Conservation (phyloP, 2,329 filamentous ascomycete genomes). For the Fusarium musae region DNA sequence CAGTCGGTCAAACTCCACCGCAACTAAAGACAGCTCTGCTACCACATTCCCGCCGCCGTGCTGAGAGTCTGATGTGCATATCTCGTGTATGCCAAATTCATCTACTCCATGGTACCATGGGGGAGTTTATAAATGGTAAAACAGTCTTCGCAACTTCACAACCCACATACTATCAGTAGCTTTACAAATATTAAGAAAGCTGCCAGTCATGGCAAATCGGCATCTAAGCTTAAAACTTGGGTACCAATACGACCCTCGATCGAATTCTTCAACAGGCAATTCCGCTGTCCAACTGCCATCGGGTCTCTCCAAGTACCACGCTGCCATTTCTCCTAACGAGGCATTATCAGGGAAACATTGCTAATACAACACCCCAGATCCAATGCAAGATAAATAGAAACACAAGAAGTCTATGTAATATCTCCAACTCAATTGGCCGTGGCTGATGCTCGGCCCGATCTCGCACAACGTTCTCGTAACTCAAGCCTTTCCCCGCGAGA, state of each 20-base stretch:
- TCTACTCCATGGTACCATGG: neutral
- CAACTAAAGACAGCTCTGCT: neutral
- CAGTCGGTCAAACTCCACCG: neutral
- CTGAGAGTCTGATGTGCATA: neutral
- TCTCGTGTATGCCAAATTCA: neutral
- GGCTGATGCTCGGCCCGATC: constrained; percentile 6
- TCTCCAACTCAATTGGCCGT: neutral
- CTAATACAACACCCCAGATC: too few species aligned
- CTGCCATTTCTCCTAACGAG: neutral
- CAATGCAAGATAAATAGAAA: neutral
- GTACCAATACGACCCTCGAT: neutral
- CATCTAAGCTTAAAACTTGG: neutral
- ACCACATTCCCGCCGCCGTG: too few species aligned
- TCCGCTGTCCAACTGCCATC: neutral
- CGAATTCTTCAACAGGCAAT: neutral
- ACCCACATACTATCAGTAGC: too few species aligned
- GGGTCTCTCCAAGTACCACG: neutral
- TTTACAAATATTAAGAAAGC: neutral
- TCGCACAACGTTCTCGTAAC: neutral
- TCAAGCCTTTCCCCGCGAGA: neutral
- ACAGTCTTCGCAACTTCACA: neutral
- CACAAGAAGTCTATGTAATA: neutral
- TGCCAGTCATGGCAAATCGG: neutral
- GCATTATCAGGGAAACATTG: neutral
- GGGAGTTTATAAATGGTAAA: neutral